phyloP scores from a whole-genome alignment of 371 early-diverging fungal species.

The Mortierella sp. region DNA sequence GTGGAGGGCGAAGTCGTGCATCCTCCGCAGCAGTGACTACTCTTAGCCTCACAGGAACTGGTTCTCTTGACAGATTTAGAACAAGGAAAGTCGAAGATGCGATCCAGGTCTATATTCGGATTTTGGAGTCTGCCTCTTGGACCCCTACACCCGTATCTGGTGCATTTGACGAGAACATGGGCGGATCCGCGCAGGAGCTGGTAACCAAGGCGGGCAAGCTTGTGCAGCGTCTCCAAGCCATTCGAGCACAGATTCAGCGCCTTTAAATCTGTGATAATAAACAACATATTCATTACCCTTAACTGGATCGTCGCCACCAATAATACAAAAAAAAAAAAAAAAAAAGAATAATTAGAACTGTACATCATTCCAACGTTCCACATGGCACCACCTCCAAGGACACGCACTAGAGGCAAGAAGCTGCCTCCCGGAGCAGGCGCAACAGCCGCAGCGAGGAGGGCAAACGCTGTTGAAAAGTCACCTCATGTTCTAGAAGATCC shows the following conservation, averaged over 20 bases:
- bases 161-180: slow-evolving; percentile 45
- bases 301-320: background rate
- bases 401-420: slow-evolving; percentile 27
- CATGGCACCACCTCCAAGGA: slow-evolving; percentile 36
- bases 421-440: slow-evolving; percentile 27
- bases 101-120: slow-evolving; percentile 43
- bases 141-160: slow-evolving; percentile 42
- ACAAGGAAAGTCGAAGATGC: slow-evolving; percentile 39
- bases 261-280: slow-evolving; percentile 8
- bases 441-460: slow-evolving; percentile 21
- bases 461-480: slow-evolving; percentile 16
- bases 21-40: slow-evolving; percentile 4
- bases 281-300: background rate
- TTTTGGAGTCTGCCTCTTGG: slow-evolving; percentile 54
- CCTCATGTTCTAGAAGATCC: slow-evolving; percentile 42
- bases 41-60: slow-evolving; percentile 20
- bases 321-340: slow-evolving; percentile 5
- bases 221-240: slow-evolving; percentile 42
- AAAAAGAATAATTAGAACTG: slow-evolving; percentile 1
- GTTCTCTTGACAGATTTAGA: slow-evolving; percentile 41
- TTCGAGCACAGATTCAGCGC: slow-evolving; percentile 29
- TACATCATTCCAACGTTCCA: background rate
- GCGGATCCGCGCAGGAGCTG: slow-evolving; percentile 30
- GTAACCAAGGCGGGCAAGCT: slow-evolving; percentile 31
- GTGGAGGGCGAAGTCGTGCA: slow-evolving; percentile 25